These are phyloP conservation scores for Plasmodium vivax DNA, from an alignment of 169 alveolate species.

Conservation along the genomic window DNA sequence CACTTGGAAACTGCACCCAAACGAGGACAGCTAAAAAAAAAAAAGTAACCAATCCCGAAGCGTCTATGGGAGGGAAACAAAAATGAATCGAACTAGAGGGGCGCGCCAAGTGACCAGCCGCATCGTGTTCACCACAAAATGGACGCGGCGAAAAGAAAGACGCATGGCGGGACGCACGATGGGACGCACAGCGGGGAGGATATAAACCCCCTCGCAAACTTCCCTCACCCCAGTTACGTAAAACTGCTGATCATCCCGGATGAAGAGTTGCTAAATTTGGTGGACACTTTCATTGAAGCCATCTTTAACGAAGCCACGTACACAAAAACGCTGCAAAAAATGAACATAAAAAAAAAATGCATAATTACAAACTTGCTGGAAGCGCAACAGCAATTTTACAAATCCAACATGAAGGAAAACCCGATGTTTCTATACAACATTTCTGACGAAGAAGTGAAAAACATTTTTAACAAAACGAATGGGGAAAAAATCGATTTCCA, in stretches of 20 bases:
- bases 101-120: background rate
- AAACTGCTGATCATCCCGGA: conserved; percentile 41
- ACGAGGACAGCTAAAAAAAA: background rate
- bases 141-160: background rate
- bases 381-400: conserved; percentile 41
- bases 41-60: background rate
- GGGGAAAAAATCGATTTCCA: conserved; percentile 49
- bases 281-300: conserved; percentile 30
- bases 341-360: conserved; percentile 36
- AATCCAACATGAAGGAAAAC: conserved; percentile 25
- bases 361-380: conserved; percentile 31
- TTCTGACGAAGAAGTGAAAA: conserved; percentile 34
- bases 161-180: background rate
- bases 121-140: background rate
- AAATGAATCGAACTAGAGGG: background rate
- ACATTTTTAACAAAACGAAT: conserved; percentile 43
- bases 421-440: conserved; percentile 37
- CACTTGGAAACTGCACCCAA: background rate
- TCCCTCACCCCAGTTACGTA: conserved; percentile 25
- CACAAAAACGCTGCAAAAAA: conserved; percentile 20
- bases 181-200: background rate
- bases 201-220: background rate
- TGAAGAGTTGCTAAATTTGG: conserved; percentile 41
- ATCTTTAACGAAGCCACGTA: conserved; percentile 22
- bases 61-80: background rate